Evolutionary conservation across 2,329 filamentous ascomycete species (phyloP).

Genomic region (Ceratocystis albifundus): DNA sequence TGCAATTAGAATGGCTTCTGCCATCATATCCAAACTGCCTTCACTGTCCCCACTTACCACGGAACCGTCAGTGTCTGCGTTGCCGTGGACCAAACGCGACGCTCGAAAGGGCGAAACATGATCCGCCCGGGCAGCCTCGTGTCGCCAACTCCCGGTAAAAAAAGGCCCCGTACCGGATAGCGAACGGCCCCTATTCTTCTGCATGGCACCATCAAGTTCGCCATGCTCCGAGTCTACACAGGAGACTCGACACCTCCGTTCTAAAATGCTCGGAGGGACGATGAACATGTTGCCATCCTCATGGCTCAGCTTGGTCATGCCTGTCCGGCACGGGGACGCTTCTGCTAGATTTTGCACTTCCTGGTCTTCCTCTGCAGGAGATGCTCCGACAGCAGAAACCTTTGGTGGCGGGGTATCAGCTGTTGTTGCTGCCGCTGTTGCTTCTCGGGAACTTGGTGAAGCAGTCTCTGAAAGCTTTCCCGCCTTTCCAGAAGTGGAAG

Average conservation of each 20-base stretch:
- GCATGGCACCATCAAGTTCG: background rate
- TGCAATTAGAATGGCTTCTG: conserved; percentile 15
- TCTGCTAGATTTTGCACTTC: conserved; percentile 3
- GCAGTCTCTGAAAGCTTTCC: background rate
- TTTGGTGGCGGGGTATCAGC: background rate
- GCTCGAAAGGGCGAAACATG: conserved; percentile 22
- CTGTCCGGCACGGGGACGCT: conserved; percentile 10
- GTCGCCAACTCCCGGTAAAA: conserved; percentile 22
- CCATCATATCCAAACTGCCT: conserved; percentile 18
- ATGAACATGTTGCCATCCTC: conserved; percentile 16
- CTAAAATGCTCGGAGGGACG: conserved; percentile 10
- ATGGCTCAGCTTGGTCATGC: conserved; percentile 14
- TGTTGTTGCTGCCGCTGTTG: background rate
- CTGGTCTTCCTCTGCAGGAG: background rate
- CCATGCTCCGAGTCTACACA: background rate
- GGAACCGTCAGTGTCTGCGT: conserved; percentile 1
- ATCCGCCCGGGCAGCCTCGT: conserved; percentile 16
- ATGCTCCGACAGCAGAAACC: background rate
- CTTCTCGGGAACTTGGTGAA: background rate
- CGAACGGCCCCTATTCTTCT: conserved; percentile 15
- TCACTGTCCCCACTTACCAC: conserved; percentile 14
- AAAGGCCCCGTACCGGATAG: conserved; percentile 19
- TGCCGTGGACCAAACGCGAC: conserved; percentile 15
- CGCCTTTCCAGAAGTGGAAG: background rate
- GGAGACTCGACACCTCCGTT: conserved; percentile 11